Evolutionary conservation across 768 basidiomycete species (phyloP), one percentile per base, ranked within the genome.

Genomic region (Mrakia frigida): DNA sequence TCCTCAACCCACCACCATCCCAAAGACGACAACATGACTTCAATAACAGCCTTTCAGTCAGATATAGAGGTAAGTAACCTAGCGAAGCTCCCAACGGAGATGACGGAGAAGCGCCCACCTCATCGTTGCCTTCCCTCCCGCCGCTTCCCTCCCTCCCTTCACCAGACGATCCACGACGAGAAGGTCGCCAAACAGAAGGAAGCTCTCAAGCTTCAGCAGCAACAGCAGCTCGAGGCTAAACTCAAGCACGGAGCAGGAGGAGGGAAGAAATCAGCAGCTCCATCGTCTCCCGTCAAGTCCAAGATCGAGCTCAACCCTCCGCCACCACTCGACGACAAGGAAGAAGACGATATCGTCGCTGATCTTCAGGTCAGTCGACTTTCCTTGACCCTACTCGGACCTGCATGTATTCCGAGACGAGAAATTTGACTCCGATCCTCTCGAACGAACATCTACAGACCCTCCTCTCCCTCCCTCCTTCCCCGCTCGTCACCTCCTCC

Each of bases 41-140:
- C 71, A 72, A 72, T 72, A 72, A 50, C 50, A 72, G 52, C 46
- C 18, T 72, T 72, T 53, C 71, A 72, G 71, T 50, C 71, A 56
- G 71, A 72, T 35, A 72, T 72, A 14, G 52, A 72, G 35, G 71
- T 72, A 11, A 53, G 71, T 18, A n/a, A 2, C 13, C 21, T 18
- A 37, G 21, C 3, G 33, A 39, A 25, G 35, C 16, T n/a, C n/a
- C n/a, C n/a, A n/a, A n/a, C n/a, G n/a, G 39, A 68, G 65, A 23
- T 11, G 35, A 68, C 65, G 56, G 56, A 59, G 25, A 14, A 6
- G n/a, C 53, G 33, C 33, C 71, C n/a, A 59, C 16, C 46, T 60
- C 46, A 28, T n/a, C 63, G n/a, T n/a, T n/a, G 9, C 65, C 65
- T 35, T 56, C 37, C 60, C 53, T n/a, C 21, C 52, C 23, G 18